Base-by-base conservation (phyloP, 371 early-diverging fungal genomes). In the Zopfochytrium polystomum region DNA sequence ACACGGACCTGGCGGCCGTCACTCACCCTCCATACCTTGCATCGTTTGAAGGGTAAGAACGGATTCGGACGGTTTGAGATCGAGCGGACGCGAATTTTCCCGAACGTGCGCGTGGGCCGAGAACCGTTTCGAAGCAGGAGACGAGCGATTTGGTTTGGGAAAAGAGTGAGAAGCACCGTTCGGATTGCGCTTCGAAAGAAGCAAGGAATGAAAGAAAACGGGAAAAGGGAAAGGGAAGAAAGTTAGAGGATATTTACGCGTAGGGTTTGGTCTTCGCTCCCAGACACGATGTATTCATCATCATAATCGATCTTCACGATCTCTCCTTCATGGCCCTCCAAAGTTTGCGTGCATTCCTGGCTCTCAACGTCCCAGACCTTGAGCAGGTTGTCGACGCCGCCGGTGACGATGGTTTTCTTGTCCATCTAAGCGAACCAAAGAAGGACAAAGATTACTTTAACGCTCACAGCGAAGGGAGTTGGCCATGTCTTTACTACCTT, bases 241-340 rank as follows among this genome's bases (percentile, higher is more conserved):
- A 20, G 58, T 35, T 43, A 38, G 25, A 26, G 27, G 1, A 23
- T n/a, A 27, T 32, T 20, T 47, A 67, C 67, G 55, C 67, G 27
- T n/a, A 68, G 53, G 18, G 63, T 68, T 26, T 31, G 6, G 50
- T 74, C 74, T 49, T 74, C 74, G 23, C 60, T 58, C 3, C 69
- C 74, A 3, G 71, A 66, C 6, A 68, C 67, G 20, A 71, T 56
- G 7, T 52, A 44, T 9, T 56, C 38, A 7, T 46, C 49, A 34
- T 57, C 47, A 44, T 47, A 46, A 26, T 68, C 59, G 18, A 77
- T 32, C 9, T 61, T 18, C 0, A 60, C 68, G 29, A 77, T 70
- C 54, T 77, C 77, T 0, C 66, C 68, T n/a, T 20, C 23, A 51
- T 77, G 77, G 11, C 77, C 77, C 0, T 27, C 7, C 18, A 73